Evolutionary conservation across 495 filamentous ascomycete genomes (phyloP).

Genomic region (Trichoderma reesei): DNA sequence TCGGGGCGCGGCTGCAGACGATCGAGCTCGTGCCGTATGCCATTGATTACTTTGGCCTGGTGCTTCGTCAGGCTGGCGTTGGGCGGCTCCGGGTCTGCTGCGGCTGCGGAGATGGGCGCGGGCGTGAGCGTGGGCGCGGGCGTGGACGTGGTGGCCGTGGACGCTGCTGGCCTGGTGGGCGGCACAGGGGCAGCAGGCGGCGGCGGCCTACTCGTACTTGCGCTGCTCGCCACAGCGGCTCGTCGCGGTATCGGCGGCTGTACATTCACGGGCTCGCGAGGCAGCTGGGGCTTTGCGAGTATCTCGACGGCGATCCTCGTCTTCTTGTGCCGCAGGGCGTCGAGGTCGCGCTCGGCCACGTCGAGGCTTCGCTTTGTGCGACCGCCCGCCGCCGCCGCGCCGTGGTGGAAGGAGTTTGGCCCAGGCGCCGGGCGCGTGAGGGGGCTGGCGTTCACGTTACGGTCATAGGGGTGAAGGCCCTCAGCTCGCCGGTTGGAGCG

Average conservation of each 20-base stretch:
- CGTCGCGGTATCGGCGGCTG: constrained; percentile 22
- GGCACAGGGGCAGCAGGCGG: constrained; percentile 8
- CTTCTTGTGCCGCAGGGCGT: constrained; percentile 19
- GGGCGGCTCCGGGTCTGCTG: constrained; percentile 18
- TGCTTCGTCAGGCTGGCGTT: constrained; percentile 29
- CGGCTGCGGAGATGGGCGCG: too few species aligned
- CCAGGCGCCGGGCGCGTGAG: constrained; percentile 14
- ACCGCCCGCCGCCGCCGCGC: constrained; percentile 11
- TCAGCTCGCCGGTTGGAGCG: constrained; percentile 28
- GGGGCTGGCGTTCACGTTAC: constrained; percentile 4
- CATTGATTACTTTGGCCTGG: constrained; percentile 40
- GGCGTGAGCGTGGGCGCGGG: too few species aligned
- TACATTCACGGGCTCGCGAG: constrained; percentile 18
- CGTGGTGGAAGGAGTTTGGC: constrained; percentile 12
- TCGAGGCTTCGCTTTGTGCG: constrained; percentile 22
- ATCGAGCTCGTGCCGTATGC: constrained; percentile 43
- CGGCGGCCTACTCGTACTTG: background rate
- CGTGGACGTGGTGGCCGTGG: constrained; percentile 1
- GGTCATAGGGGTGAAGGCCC: constrained; percentile 14
- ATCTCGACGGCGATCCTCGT: constrained; percentile 34
- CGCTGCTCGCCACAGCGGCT: constrained; percentile 21
- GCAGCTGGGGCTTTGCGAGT: constrained; percentile 21
- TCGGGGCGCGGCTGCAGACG: constrained; percentile 27
- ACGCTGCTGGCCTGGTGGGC: constrained; percentile 13
- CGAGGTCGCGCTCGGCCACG: constrained; percentile 21